Evolutionary conservation across 106 monocot genomes (phyloP).

Genomic region (Gastrodia elata): DNA sequence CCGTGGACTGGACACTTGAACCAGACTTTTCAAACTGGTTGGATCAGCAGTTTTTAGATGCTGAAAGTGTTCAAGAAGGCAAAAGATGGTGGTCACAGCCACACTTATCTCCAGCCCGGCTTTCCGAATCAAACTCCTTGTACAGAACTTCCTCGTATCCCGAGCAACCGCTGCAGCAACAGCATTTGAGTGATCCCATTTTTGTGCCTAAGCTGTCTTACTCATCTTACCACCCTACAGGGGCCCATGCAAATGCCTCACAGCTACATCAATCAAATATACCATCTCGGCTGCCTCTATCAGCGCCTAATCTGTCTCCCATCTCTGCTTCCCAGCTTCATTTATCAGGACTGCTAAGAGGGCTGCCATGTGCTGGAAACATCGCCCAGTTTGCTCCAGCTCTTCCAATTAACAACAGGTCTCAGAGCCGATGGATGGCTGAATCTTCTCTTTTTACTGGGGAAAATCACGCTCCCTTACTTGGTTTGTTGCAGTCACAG

Average conservation of each 20-base stretch:
- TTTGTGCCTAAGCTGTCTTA: slow-evolving; percentile 35
- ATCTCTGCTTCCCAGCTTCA: slow-evolving; percentile 28
- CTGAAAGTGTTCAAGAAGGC: slow-evolving; percentile 44
- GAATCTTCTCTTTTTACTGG: slow-evolving; percentile 17
- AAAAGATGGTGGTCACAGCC: slow-evolving; percentile 82
- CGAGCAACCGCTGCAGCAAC: slow-evolving; percentile 35
- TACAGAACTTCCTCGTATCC: slow-evolving; percentile 80
- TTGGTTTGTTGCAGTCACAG: slow-evolving; percentile 29
- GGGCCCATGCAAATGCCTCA: slow-evolving; percentile 22
- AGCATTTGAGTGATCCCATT: slow-evolving; percentile 27
- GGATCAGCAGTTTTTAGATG: slow-evolving; percentile 49
- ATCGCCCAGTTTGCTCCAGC: slow-evolving; percentile 20
- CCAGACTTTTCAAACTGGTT: slow-evolving; percentile 41
- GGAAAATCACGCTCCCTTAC: slow-evolving; percentile 21
- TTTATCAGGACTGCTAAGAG: slow-evolving; percentile 25
- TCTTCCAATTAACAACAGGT: slow-evolving; percentile 8
- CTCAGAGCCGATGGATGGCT: slow-evolving; percentile 23
- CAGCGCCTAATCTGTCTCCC: slow-evolving; percentile 15
- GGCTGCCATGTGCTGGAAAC: slow-evolving; percentile 26
- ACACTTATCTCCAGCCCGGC: slow-evolving; percentile 19
- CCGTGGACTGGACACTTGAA: slow-evolving; percentile 53
- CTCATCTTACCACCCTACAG: slow-evolving; percentile 51
- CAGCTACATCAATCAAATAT: slow-evolving; percentile 36
- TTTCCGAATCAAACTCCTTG: slow-evolving; percentile 43
- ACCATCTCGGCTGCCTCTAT: slow-evolving; percentile 29